phyloP scores from a whole-genome alignment of 2,329 filamentous ascomycete species.

The Thermoascus crustaceus region DNA sequence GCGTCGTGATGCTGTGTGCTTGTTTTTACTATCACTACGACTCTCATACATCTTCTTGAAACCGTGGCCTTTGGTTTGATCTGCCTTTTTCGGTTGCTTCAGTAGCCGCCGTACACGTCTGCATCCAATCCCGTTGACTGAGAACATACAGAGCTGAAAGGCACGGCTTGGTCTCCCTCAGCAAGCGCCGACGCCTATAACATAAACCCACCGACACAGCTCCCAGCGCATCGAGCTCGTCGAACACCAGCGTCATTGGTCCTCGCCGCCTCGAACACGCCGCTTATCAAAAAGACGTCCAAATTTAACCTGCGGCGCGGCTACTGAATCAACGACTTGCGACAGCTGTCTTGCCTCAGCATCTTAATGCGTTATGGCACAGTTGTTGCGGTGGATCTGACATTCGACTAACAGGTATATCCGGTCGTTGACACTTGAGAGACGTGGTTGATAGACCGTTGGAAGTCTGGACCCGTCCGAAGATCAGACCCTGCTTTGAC shows the following conservation, averaged over 20 bases:
- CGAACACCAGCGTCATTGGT: constrained; percentile 12
- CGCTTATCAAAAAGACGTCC: constrained; percentile 8
- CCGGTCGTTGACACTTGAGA: too few relatives aligned
- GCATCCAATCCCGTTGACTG: background rate
- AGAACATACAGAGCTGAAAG: background rate
- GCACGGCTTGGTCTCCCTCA: constrained; percentile 5
- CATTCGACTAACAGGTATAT: too few relatives aligned
- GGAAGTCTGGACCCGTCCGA: too few relatives aligned
- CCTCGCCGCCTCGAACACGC: background rate
- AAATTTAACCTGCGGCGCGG: constrained; percentile 15
- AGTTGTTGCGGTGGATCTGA: too few relatives aligned
- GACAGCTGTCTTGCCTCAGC: background rate
- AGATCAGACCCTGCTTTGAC: too few relatives aligned
- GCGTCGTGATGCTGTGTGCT: too few relatives aligned
- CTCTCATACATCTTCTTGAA: too few relatives aligned
- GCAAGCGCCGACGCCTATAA: constrained; percentile 13
- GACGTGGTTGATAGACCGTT: too few relatives aligned
- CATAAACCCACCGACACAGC: constrained; percentile 9
- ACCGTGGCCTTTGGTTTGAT: too few relatives aligned
- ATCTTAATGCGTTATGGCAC: too few relatives aligned
- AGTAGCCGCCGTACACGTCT: background rate
- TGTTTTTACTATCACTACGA: too few relatives aligned
- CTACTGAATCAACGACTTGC: constrained; percentile 14
- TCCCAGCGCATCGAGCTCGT: constrained; percentile 15
- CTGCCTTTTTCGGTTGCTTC: too few relatives aligned